phyloP scores from a whole-genome alignment of 495 filamentous ascomycete genomes.

The Aspergillus nidulans region DNA sequence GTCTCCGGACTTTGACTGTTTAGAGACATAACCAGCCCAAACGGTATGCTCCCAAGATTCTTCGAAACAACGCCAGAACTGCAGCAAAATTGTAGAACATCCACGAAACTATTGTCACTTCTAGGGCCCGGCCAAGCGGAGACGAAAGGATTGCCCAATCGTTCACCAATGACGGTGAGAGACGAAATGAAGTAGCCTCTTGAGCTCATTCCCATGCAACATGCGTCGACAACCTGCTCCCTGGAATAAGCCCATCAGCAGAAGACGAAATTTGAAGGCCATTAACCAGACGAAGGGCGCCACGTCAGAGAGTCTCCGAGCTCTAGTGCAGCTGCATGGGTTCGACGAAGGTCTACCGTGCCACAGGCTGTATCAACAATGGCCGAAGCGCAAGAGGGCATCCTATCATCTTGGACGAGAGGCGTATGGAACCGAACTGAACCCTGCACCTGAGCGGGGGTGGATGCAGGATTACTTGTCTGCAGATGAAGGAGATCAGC shows the following conservation, averaged over 20 bases:
- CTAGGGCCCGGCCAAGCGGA: slow-evolving; percentile 20
- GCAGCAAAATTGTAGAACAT: neutral
- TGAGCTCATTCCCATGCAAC: slow-evolving; percentile 6
- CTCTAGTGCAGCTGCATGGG: slow-evolving; percentile 46
- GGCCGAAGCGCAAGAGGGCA: slow-evolving; percentile 30
- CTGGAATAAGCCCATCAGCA: slow-evolving; percentile 29
- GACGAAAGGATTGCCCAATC: slow-evolving; percentile 6
- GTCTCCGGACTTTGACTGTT: slow-evolving; percentile 22
- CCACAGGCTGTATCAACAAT: slow-evolving; percentile 39
- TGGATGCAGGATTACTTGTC: slow-evolving; percentile 42
- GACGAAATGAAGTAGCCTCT: slow-evolving; percentile 5
- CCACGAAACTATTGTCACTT: slow-evolving; percentile 10
- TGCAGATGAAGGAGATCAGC: slow-evolving; percentile 48
- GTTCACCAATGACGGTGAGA: slow-evolving; percentile 16
- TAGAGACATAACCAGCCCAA: slow-evolving; percentile 17
- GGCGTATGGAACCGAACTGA: slow-evolving; percentile 28
- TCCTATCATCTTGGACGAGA: slow-evolving; percentile 37
- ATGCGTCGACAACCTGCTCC: slow-evolving; percentile 21
- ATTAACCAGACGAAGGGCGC: slow-evolving; percentile 38
- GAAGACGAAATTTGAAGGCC: slow-evolving; percentile 24
- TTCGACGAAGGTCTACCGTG: slow-evolving; percentile 39
- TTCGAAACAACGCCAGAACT: slow-evolving; percentile 16
- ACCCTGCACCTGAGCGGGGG: slow-evolving; percentile 43
- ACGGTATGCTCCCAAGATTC: slow-evolving; percentile 26
- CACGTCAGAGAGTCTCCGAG: slow-evolving; percentile 47